These are phyloP conservation scores for Amylocystis lapponica DNA, from an alignment of 768 basidiomycete species.

Conservation along the genomic window DNA sequence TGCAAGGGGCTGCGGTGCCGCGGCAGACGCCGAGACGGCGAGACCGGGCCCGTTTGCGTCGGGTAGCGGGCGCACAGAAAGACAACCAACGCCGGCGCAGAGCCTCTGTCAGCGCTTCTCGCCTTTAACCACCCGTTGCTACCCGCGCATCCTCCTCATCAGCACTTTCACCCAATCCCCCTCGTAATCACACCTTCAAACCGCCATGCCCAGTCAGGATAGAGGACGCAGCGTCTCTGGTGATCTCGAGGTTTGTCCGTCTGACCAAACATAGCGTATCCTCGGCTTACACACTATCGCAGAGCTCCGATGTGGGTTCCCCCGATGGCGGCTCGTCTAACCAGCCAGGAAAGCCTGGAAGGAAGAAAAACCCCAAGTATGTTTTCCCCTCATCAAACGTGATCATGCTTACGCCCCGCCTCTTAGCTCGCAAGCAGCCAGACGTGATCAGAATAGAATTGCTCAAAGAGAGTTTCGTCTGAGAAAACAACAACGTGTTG, in stretches of 20 bases:
- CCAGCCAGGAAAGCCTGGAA: slow-evolving; percentile 51
- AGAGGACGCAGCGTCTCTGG: slow-evolving; percentile 62
- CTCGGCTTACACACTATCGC: slow-evolving; percentile 4
- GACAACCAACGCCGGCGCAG: no score
- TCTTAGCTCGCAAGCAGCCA: slow-evolving; percentile 76
- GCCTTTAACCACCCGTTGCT: neutral
- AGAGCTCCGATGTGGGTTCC: slow-evolving; percentile 71
- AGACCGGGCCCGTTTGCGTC: slow-evolving; percentile 1
- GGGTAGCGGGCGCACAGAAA: neutral
- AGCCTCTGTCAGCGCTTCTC: no score
- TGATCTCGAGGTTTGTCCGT: slow-evolving; percentile 44
- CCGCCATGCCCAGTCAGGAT: slow-evolving; percentile 43
- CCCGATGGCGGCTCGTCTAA: slow-evolving; percentile 19
- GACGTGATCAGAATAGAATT: slow-evolving; percentile 86
- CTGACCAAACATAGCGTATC: slow-evolving; percentile 10
- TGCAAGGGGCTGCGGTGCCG: no score
- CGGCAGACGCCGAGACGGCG: neutral
- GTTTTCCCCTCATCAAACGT: slow-evolving; percentile 20
- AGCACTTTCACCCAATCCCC: neutral
- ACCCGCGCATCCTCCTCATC: slow-evolving; percentile 1
- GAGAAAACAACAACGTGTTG: slow-evolving; percentile 82
- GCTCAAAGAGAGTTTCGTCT: slow-evolving; percentile 92
- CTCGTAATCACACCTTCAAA: neutral
- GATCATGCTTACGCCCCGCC: slow-evolving; percentile 24
- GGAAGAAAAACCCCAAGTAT: slow-evolving; percentile 89